Conservation (phyloP, 2,329 filamentous ascomycete species). For the Immersiporthe knoxdaviesiana region DNA sequence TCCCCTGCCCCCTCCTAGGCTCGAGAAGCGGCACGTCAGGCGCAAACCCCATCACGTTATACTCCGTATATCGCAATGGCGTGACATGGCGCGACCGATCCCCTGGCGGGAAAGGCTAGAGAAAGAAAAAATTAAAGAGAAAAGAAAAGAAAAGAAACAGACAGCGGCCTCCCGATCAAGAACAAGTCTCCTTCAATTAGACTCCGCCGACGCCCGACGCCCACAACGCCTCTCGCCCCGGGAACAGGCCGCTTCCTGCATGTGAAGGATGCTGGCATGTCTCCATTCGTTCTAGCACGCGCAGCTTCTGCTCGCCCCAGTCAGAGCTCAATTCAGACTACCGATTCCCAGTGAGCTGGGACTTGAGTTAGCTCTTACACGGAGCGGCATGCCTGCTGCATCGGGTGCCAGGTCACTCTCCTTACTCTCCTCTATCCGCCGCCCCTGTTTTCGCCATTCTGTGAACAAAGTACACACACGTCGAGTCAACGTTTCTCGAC, state of each 20-base stretch:
- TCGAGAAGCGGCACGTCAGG: background rate
- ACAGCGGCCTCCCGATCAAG: background rate
- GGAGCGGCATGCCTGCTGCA: slow-evolving; percentile 17
- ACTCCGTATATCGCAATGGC: background rate
- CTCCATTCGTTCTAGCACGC: background rate
- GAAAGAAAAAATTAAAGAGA: background rate
- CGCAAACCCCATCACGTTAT: background rate
- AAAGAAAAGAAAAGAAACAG: background rate
- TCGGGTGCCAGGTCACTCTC: background rate
- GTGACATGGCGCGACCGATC: background rate
- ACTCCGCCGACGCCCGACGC: background rate
- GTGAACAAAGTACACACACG: background rate
- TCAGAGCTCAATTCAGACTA: background rate
- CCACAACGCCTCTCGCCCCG: background rate
- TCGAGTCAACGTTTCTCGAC: slow-evolving; percentile 9
- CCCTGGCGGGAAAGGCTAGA: no score
- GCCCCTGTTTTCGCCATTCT: no score
- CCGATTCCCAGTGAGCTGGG: slow-evolving; percentile 16
- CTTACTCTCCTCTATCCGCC: no score
- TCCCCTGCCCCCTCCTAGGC: background rate
- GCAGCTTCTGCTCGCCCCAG: background rate
- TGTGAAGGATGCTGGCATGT: background rate
- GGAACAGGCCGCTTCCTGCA: background rate
- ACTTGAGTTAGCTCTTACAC: slow-evolving; percentile 14
- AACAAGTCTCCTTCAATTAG: background rate